Percentiles rank a stretch among this genome's conserved stretches.
phyloP scores from a whole-genome alignment of 2,329 filamentous ascomycete species.

The Aspergillus quadrilineatus region DNA sequence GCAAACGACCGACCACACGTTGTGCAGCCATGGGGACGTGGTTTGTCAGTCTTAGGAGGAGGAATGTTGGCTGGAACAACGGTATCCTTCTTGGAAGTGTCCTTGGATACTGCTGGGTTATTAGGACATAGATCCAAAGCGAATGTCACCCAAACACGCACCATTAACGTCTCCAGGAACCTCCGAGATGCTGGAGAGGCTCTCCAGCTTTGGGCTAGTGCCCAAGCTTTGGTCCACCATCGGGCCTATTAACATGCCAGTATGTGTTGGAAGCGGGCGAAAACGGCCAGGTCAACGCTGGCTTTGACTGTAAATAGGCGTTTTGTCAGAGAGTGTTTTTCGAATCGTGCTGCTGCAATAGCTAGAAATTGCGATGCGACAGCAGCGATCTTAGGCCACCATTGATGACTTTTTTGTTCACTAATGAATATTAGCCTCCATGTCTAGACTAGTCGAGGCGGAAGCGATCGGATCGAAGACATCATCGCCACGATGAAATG shows the following conservation, averaged over 20 bases:
- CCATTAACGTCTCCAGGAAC: constrained; percentile 38
- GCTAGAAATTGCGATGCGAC: background rate
- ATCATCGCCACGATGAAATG: constrained; percentile 1
- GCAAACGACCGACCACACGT: constrained; percentile 93
- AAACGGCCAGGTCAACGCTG: background rate
- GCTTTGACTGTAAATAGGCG: background rate
- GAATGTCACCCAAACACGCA: constrained; percentile 21
- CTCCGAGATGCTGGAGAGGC: constrained; percentile 45
- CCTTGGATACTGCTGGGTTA: constrained; percentile 23
- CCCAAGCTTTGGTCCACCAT: constrained; percentile 40
- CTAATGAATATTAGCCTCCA: constrained; percentile 8
- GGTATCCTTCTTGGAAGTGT: constrained; percentile 29
- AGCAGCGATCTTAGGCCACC: constrained; percentile 3
- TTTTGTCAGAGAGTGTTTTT: background rate
- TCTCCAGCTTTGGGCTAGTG: constrained; percentile 37
- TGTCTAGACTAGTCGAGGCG: background rate
- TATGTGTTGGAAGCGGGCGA: background rate
- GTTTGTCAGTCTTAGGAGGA: constrained; percentile 94
- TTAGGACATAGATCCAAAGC: constrained; percentile 21
- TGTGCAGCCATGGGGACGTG: constrained; percentile 86
- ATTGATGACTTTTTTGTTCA: constrained; percentile 14
- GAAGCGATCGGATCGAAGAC: constrained; percentile 4
- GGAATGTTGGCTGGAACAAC: constrained; percentile 48
- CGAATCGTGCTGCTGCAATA: background rate
- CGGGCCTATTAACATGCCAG: constrained; percentile 37